Conservation (phyloP, 495 filamentous ascomycete species). For the Penicillium salamii region DNA sequence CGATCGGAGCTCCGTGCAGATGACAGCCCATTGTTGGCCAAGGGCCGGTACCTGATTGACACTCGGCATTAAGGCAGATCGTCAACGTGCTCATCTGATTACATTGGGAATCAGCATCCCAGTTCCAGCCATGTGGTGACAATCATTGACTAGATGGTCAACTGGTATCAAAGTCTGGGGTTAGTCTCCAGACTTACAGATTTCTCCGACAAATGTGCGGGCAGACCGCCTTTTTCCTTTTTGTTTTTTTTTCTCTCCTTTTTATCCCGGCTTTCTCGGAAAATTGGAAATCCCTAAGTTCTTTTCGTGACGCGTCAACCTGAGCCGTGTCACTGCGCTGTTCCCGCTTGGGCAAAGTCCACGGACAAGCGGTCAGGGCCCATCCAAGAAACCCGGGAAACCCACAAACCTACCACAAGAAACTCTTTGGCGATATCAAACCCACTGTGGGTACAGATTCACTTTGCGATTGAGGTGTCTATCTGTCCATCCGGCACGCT, state of each 20-base stretch:
- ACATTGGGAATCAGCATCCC: not conserved
- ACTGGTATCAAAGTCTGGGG: conserved; percentile 2
- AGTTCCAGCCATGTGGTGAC: not conserved
- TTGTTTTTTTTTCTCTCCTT: not conserved
- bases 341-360: conserved; percentile 4
- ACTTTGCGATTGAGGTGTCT: conserved; percentile 11
- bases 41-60: conserved; percentile 20
- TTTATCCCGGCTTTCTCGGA: conserved; percentile 26
- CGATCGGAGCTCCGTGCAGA: conserved; percentile 40
- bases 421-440: too few relatives aligned
- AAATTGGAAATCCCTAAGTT: conserved; percentile 7
- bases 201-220: conserved; percentile 12
- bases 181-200: not conserved
- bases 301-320: conserved; percentile 17
- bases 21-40: conserved; percentile 28
- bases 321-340: conserved; percentile 13
- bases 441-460: not conserved
- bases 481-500: conserved; percentile 24
- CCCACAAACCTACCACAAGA: not conserved
- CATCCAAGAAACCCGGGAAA: too few relatives aligned
- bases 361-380: conserved; percentile 19
- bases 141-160: not conserved
- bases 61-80: conserved; percentile 17
- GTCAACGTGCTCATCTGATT: conserved; percentile 12
- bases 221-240: conserved; percentile 2